Evolutionary conservation across 208 protist genomes (phyloP).

Genomic region (Wallacemonas sp.): DNA sequence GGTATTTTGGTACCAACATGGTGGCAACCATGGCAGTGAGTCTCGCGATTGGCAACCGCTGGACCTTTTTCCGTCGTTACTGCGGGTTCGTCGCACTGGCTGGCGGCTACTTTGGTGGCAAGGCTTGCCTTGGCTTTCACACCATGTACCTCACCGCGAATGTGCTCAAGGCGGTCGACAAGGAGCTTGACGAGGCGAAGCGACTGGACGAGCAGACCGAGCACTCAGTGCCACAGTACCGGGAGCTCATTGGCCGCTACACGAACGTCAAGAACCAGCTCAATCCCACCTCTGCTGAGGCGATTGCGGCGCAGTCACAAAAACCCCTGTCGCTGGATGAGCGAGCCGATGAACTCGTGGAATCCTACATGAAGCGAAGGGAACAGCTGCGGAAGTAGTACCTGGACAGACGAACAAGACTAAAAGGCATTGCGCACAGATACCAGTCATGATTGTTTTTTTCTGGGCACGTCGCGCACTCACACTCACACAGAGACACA

Average conservation of each 20-base stretch:
- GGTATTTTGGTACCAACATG: conserved; percentile 77
- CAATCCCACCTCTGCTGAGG: conserved; percentile 37
- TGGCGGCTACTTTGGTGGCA: conserved; percentile 80
- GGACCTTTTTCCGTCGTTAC: conserved; percentile 67
- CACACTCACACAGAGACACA: too few species aligned
- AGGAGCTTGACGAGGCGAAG: conserved; percentile 63
- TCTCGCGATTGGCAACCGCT: conserved; percentile 61
- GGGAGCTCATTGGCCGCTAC: conserved; percentile 47
- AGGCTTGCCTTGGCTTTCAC: conserved; percentile 57
- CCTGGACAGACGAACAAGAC: too few species aligned
- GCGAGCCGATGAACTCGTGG: conserved; percentile 53
- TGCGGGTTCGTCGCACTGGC: conserved; percentile 70
- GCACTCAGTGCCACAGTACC: conserved; percentile 70
- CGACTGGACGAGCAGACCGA: conserved; percentile 64
- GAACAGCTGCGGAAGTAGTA: conserved; percentile 43
- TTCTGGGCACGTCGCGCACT: too few species aligned
- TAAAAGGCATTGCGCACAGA: too few species aligned
- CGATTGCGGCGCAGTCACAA: neutral
- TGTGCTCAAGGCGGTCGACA: conserved; percentile 57
- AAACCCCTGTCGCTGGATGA: conserved; percentile 38
- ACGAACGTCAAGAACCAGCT: conserved; percentile 68
- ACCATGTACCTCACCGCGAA: conserved; percentile 41
- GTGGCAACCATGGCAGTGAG: conserved; percentile 60
- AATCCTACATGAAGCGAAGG: conserved; percentile 56
- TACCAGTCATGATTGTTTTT: too few species aligned